A percentile compares a stretch with the other conserved stretches of the same genome.
These are phyloP conservation scores for Beauveria sp. DNA, from an alignment of 2,329 filamentous ascomycete genomes.

Conservation along the genomic window DNA sequence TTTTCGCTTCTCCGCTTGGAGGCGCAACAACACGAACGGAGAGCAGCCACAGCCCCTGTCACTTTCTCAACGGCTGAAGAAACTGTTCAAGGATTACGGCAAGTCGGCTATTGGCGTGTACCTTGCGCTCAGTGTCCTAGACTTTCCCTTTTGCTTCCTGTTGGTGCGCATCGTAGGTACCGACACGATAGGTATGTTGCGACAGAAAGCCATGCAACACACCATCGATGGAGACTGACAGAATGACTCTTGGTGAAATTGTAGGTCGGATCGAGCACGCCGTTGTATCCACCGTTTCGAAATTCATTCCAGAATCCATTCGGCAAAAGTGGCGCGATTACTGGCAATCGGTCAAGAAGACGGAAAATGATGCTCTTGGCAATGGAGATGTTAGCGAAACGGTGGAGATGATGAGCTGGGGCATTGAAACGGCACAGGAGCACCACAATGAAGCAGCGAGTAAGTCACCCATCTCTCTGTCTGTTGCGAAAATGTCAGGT, in stretches of 20 bases:
- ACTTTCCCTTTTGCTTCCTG: constrained; percentile 93
- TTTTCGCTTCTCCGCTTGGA: constrained; percentile 29
- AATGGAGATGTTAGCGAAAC: constrained; percentile 36
- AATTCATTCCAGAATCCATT: constrained; percentile 51
- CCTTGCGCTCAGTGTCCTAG: constrained; percentile 69
- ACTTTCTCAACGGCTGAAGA: constrained; percentile 66
- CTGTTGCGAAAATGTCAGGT: background rate
- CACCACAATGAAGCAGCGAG: constrained; percentile 61
- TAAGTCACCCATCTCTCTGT: constrained; percentile 40
- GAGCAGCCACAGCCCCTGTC: constrained; percentile 31
- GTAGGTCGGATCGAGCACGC: constrained; percentile 57
- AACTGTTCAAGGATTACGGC: constrained; percentile 85
- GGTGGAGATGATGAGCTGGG: constrained; percentile 48
- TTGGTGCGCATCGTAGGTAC: constrained; percentile 76
- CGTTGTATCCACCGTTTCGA: constrained; percentile 53
- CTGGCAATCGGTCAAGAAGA: constrained; percentile 39
- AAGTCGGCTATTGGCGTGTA: constrained; percentile 94
- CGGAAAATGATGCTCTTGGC: constrained; percentile 35
- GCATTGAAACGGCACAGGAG: constrained; percentile 56
- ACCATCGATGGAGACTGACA: background rate
- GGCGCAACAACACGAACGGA: constrained; percentile 19
- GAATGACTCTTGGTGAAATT: background rate
- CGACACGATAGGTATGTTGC: constrained; percentile 65
- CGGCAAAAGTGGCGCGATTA: constrained; percentile 46
- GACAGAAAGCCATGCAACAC: background rate